Conservation (phyloP, 2,329 filamentous ascomycete species). For the Didymosphaeria variabile region DNA sequence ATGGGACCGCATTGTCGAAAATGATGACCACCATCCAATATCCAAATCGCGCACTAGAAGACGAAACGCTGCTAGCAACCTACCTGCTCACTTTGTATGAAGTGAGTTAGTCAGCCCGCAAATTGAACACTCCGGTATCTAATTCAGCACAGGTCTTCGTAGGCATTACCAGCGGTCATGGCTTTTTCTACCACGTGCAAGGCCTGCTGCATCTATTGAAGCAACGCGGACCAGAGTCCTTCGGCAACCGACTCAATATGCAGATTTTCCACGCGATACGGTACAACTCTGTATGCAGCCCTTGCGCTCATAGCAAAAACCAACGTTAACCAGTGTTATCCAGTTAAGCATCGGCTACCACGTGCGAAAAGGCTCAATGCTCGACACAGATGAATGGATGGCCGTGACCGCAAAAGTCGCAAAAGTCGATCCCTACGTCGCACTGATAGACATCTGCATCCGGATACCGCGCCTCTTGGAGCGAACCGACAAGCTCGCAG, state of each 20-base stretch:
- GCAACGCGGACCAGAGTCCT: constrained; percentile 44
- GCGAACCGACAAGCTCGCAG: constrained; percentile 37
- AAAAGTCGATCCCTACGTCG: constrained; percentile 44
- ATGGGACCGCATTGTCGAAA: constrained; percentile 44
- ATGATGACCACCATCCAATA: constrained; percentile 43
- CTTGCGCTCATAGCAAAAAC: not conserved
- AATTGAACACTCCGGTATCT: constrained; percentile 4
- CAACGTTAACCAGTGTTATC: constrained; percentile 19
- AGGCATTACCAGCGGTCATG: constrained; percentile 43
- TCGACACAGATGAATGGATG: constrained; percentile 46
- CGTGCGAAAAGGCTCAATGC: constrained; percentile 46
- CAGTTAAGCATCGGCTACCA: constrained; percentile 47
- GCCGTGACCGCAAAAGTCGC: constrained; percentile 40
- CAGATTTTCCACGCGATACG: constrained; percentile 47
- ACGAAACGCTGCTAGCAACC: constrained; percentile 47
- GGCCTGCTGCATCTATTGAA: constrained; percentile 43
- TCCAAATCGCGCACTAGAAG: constrained; percentile 36
- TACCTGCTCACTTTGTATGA: constrained; percentile 48
- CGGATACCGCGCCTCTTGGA: constrained; percentile 46
- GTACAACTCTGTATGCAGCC: constrained; percentile 41
- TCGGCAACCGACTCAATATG: constrained; percentile 40
- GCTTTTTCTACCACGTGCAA: constrained; percentile 50
- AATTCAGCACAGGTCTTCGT: constrained; percentile 40
- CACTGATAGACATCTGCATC: constrained; percentile 45
- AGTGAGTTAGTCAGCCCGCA: constrained; percentile 20